phyloP scores from a whole-genome alignment of 257 asterid genomes.

The Anisodus tanguticus region DNA sequence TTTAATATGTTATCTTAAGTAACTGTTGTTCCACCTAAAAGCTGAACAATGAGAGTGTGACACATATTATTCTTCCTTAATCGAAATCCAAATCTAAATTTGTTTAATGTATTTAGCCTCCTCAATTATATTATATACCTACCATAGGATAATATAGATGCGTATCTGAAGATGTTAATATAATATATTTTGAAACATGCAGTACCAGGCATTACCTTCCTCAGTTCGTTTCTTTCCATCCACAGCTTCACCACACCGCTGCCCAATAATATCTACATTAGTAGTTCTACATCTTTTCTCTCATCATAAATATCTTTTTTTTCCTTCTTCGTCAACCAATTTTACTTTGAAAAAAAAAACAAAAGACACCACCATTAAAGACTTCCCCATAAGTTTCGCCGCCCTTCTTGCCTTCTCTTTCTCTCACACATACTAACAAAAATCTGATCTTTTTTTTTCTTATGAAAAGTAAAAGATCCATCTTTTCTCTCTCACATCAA shows the following conservation, averaged over 20 bases:
- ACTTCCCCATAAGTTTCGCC: constrained; percentile 23
- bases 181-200: neutral
- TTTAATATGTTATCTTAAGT: too few relatives aligned
- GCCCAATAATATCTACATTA: neutral
- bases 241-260: neutral
- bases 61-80: constrained; percentile 9
- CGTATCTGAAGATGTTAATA: too few relatives aligned
- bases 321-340: neutral
- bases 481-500: neutral
- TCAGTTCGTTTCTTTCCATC: constrained; percentile 19
- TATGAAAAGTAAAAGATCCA: constrained; percentile 20
- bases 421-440: neutral
- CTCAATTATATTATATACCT: too few relatives aligned
- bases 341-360: neutral
- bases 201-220: constrained; percentile 18
- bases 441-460: neutral
- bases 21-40: neutral
- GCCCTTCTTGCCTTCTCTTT: constrained; percentile 16
- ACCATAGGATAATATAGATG: too few relatives aligned
- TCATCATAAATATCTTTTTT: constrained; percentile 10
- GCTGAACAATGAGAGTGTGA: neutral
- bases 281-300: neutral
- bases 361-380: neutral
- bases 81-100: neutral
- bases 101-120: neutral